Evolutionary conservation across 306 rosid genomes (phyloP).

Genomic region (Medicago ruthenica): DNA sequence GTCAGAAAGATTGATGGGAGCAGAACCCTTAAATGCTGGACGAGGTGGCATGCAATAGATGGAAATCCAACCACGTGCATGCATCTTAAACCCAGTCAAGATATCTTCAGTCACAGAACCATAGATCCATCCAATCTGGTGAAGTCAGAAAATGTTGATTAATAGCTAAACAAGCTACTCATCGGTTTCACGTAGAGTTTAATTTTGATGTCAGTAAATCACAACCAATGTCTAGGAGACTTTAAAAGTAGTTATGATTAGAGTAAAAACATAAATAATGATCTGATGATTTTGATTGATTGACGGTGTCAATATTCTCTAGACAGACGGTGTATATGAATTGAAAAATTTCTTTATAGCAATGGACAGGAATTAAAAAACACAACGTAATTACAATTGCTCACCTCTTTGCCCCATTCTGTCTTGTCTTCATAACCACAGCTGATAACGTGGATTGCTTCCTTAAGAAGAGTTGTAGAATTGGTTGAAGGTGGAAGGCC

Average conservation of each 20-base stretch:
- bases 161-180: conserved; percentile 30
- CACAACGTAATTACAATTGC: conserved; percentile 30
- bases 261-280: no score
- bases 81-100: conserved; percentile 99
- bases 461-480: conserved; percentile 96
- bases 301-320: neutral
- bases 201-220: neutral
- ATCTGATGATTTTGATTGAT: neutral
- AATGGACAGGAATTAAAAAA: conserved; percentile 17
- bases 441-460: conserved; percentile 98
- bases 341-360: neutral
- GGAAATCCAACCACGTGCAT: conserved; percentile 99
- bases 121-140: conserved; percentile 99
- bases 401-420: conserved; percentile 99
- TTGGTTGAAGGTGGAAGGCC: conserved; percentile 98
- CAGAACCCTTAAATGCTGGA: conserved; percentile 99
- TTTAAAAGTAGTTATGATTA: no score
- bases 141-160: conserved; percentile 32
- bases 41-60: conserved; percentile 97
- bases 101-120: conserved; percentile 99
- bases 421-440: conserved; percentile 99
- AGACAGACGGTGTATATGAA: neutral
- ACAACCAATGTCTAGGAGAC: neutral
- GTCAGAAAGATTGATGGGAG: conserved; percentile 99
- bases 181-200: neutral